Percentiles rank a stretch among this genome's conserved stretches.
Evolutionary conservation across 1,284 basidiomycete species (phyloP).

Genomic region (Sutorius eximius): DNA sequence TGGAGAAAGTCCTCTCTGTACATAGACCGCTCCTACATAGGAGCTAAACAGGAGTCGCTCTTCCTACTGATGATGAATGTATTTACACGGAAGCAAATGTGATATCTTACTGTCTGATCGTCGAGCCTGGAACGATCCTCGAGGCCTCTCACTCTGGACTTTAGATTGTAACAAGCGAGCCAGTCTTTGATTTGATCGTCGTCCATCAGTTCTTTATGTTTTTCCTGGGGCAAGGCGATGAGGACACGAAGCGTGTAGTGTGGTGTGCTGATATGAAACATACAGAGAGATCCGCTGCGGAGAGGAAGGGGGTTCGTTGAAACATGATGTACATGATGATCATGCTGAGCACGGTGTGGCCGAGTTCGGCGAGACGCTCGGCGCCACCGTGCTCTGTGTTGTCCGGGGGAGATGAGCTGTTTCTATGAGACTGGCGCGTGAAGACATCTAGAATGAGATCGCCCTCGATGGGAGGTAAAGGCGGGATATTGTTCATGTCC

Average conservation of each 20-base stretch:
- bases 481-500: constrained; percentile 27
- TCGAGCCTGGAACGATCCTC: constrained; percentile 34
- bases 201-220: constrained; percentile 27
- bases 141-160: constrained; percentile 40
- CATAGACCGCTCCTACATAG: constrained; percentile 54
- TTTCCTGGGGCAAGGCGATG: constrained; percentile 27
- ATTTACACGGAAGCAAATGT: background rate
- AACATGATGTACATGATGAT: constrained; percentile 46
- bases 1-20: constrained; percentile 41
- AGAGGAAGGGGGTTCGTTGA: constrained; percentile 40
- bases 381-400: constrained; percentile 44
- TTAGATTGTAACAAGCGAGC: constrained; percentile 45
- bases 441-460: constrained; percentile 54
- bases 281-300: constrained; percentile 43
- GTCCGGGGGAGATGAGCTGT: constrained; percentile 21
- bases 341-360: constrained; percentile 44
- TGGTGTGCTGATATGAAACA: constrained; percentile 9
- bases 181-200: constrained; percentile 40
- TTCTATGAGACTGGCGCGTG: constrained; percentile 40
- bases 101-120: constrained; percentile 35
- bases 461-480: constrained; percentile 47
- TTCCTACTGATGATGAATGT: constrained; percentile 39
- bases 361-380: constrained; percentile 50
- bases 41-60: constrained; percentile 47
- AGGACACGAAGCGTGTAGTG: background rate